A percentile compares a stretch with the other conserved stretches of the same genome.
phyloP scores from a whole-genome alignment of 1,284 basidiomycete species.

The Athelia psychrophila region DNA sequence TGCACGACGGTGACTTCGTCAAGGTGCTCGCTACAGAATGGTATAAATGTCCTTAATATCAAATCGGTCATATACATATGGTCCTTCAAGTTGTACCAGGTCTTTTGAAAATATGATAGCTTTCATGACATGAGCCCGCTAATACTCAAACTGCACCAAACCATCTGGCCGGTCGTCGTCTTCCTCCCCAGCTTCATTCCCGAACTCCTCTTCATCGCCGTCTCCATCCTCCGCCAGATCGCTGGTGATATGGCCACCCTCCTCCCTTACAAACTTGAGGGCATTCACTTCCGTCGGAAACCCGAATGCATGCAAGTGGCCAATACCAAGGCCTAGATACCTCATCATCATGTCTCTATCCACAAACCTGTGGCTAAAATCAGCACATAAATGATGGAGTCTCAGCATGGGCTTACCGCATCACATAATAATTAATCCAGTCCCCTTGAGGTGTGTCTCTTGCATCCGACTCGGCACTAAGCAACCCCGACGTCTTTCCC shows the following conservation, averaged over 20 bases:
- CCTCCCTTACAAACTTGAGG: not conserved
- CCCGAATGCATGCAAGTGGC: constrained; percentile 2
- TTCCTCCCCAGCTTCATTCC: not conserved
- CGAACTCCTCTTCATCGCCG: not conserved
- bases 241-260: not conserved
- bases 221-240: not conserved
- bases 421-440: constrained; percentile 21
- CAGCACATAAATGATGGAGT: not conserved
- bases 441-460: constrained; percentile 13
- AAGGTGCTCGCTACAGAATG: constrained; percentile 87
- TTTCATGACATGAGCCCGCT: not conserved
- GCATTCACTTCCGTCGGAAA: not conserved
- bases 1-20: constrained; percentile 93
- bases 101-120: no score
- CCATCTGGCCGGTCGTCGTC: not conserved
- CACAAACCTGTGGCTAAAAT: constrained; percentile 6
- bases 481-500: constrained; percentile 14
- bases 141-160: not conserved
- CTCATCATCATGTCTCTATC: constrained; percentile 11
- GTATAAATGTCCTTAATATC: no score
- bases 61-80: no score
- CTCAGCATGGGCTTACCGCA: constrained; percentile 15
- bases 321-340: constrained; percentile 10
- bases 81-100: no score
- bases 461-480: constrained; percentile 7